A percentile compares a stretch with the other conserved stretches of the same genome.
phyloP scores from a whole-genome alignment of 495 filamentous ascomycete species.

The Staphylotrichum tortipilum region DNA sequence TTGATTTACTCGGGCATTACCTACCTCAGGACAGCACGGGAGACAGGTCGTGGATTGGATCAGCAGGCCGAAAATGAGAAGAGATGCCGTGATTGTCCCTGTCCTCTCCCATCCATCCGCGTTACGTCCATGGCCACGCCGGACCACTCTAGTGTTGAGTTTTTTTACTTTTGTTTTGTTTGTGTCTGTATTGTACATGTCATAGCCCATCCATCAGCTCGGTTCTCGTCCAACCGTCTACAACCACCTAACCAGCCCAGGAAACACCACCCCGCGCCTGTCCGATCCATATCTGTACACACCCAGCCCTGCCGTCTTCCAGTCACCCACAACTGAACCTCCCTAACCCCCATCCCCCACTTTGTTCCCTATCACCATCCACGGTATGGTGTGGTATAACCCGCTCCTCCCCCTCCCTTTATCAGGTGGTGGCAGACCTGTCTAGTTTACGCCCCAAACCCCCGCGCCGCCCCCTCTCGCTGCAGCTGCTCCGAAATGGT shows the following conservation, averaged over 20 bases:
- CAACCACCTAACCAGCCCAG: too few species aligned
- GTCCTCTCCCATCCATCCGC: neutral
- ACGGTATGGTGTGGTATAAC: too few species aligned
- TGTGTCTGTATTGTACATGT: slow-evolving; percentile 1
- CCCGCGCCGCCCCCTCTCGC: slow-evolving; percentile 35
- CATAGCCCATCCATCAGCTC: too few species aligned
- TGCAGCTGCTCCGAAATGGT: slow-evolving; percentile 64
- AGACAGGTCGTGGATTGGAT: neutral
- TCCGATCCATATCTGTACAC: too few species aligned
- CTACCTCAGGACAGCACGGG: too few species aligned
- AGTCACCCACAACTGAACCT: too few species aligned
- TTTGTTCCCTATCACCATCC: too few species aligned
- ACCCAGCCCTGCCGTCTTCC: too few species aligned
- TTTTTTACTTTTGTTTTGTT: neutral
- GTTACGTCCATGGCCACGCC: slow-evolving; percentile 5
- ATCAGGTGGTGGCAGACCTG: slow-evolving; percentile 1
- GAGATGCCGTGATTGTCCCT: slow-evolving; percentile 3
- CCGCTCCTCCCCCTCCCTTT: neutral
- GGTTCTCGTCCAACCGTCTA: too few species aligned
- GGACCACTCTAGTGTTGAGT: slow-evolving; percentile 3
- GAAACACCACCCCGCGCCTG: too few species aligned
- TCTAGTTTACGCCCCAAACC: slow-evolving; percentile 14
- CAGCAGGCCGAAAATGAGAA: neutral
- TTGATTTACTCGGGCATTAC: too few species aligned
- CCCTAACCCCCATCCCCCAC: too few species aligned